These are phyloP conservation scores for Termitomyces sp. DNA, from an alignment of 768 basidiomycete species.

Conservation along the genomic window DNA sequence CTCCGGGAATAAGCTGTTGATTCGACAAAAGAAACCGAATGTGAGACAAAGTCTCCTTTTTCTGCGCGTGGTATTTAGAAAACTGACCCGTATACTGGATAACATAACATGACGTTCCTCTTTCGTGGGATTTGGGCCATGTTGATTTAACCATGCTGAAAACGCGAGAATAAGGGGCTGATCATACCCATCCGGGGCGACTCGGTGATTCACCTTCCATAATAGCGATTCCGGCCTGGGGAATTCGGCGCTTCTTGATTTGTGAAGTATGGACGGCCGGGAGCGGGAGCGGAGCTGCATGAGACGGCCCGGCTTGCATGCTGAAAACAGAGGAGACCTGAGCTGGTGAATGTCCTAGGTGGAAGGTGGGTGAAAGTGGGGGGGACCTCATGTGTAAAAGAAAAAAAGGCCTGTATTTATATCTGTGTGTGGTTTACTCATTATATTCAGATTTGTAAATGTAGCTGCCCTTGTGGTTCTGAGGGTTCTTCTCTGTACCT, in stretches of 20 bases:
- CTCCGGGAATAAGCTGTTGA: constrained; percentile 10
- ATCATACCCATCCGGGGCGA: neutral
- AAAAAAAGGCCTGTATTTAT: neutral
- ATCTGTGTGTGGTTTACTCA: neutral
- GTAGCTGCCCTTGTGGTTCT: neutral
- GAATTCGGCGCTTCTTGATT: constrained; percentile 7
- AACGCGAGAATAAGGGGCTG: neutral
- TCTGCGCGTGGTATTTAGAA: neutral
- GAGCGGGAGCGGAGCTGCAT: neutral
- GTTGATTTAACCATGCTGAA: constrained; percentile 7
- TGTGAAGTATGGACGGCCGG: neutral
- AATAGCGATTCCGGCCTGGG: constrained; percentile 11
- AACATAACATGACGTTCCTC: constrained; percentile 11
- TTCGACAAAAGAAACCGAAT: neutral
- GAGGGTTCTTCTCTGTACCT: neutral
- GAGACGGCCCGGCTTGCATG: constrained; percentile 12
- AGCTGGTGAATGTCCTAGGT: neutral
- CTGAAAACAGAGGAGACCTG: neutral
- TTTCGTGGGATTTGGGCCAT: constrained; percentile 3
- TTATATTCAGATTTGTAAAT: neutral
- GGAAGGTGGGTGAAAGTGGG: neutral
- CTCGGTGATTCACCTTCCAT: constrained; percentile 17
- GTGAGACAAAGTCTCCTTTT: neutral
- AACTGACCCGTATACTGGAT: constrained; percentile 10
- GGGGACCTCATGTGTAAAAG: neutral